Percentiles rank a stretch among this genome's conserved stretches.
phyloP scores from a whole-genome alignment of 768 basidiomycete species.

The Hygrophorus russula region DNA sequence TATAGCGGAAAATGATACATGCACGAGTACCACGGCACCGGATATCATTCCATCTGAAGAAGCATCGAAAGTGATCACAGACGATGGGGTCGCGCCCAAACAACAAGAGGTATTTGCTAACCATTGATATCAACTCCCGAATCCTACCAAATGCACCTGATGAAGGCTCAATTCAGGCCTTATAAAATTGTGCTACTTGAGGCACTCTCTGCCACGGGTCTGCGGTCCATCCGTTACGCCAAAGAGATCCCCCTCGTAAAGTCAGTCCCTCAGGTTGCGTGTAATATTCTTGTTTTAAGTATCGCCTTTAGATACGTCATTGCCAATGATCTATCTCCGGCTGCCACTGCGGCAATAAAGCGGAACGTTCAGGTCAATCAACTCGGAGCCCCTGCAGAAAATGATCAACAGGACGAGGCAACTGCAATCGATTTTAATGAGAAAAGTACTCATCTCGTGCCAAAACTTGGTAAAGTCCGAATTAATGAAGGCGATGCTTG shows the following conservation, averaged over 20 bases:
- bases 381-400: slow-evolving; percentile 31
- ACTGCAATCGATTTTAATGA: slow-evolving; percentile 10
- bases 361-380: slow-evolving; percentile 79
- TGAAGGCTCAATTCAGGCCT: slow-evolving; percentile 33
- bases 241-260: slow-evolving; percentile 90
- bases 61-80: no score
- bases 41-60: no score
- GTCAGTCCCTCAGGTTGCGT: slow-evolving; percentile 29
- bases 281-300: slow-evolving; percentile 3
- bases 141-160: neutral
- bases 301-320: slow-evolving; percentile 63
- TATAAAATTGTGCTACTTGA: slow-evolving; percentile 77
- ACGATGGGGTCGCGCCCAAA: neutral
- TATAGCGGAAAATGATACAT: neutral
- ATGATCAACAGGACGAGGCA: slow-evolving; percentile 3
- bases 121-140: neutral
- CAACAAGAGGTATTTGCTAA: slow-evolving; percentile 5
- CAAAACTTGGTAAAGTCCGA: slow-evolving; percentile 41
- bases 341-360: slow-evolving; percentile 77
- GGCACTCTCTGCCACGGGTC: slow-evolving; percentile 90
- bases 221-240: slow-evolving; percentile 93
- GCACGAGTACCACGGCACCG: no score
- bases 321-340: slow-evolving; percentile 84
- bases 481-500: slow-evolving; percentile 94
- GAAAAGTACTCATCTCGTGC: slow-evolving; percentile 3